Conservation (phyloP, 768 basidiomycete genomes). For the Mycena olivaceomarginata region DNA sequence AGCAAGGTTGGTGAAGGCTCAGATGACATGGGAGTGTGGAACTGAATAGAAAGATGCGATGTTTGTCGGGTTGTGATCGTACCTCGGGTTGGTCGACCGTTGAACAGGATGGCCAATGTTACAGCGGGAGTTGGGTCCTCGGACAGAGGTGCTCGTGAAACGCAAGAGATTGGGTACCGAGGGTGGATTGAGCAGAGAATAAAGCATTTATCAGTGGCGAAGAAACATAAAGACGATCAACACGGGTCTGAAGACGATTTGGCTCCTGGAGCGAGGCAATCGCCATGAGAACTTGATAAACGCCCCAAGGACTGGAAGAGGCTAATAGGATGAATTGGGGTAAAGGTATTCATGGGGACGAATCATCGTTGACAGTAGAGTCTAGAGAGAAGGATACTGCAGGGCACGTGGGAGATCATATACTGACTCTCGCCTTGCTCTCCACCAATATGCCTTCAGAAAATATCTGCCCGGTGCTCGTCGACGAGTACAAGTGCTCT, state of each 20-base stretch:
- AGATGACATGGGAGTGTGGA: neutral
- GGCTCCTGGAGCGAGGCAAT: neutral
- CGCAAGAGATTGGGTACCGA: neutral
- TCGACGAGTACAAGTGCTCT: conserved; percentile 64
- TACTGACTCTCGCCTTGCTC: conserved; percentile 17
- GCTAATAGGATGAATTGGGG: neutral
- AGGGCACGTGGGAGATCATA: conserved; percentile 8
- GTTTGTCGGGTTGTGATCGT: conserved; percentile 15
- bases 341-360: neutral
- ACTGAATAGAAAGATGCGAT: conserved; percentile 1
- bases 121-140: neutral
- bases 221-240: neutral
- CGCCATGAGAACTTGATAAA: conserved; percentile 10
- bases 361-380: neutral
- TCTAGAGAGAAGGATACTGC: neutral
- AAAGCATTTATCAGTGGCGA: conserved; percentile 3
- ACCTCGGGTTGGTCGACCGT: neutral
- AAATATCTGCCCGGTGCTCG: conserved; percentile 57
- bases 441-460: conserved; percentile 74
- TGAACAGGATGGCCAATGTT: neutral
- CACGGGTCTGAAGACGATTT: conserved; percentile 6
- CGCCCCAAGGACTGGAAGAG: neutral
- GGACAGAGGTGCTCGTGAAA: too few relatives aligned
- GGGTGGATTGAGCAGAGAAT: neutral
- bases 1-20: conserved; percentile 3